Evolutionary conservation across 176 grass and related monocot species (phyloP).

Genomic region (Juncus effusus): DNA sequence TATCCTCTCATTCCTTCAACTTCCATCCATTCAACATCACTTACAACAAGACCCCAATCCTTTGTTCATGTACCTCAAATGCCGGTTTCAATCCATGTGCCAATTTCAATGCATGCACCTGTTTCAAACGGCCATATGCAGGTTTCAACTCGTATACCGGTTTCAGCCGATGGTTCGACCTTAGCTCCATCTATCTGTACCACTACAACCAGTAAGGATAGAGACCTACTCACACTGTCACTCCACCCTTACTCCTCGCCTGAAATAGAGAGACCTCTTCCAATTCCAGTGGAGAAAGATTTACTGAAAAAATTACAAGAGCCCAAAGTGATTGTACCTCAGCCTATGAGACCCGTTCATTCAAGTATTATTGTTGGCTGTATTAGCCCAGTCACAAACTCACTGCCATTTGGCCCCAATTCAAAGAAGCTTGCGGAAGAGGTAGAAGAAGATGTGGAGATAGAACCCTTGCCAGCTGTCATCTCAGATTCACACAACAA

Average conservation of each 20-base stretch:
- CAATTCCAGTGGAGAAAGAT: constrained; percentile 60
- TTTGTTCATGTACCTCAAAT: constrained; percentile 21
- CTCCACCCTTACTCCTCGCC: constrained; percentile 24
- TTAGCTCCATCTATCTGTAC: background rate
- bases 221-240: constrained; percentile 28
- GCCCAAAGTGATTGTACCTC: constrained; percentile 61
- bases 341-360: constrained; percentile 59
- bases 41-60: constrained; percentile 22
- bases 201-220: background rate
- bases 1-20: constrained; percentile 35
- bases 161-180: background rate
- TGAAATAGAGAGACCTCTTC: constrained; percentile 6
- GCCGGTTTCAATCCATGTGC: constrained; percentile 5
- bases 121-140: background rate
- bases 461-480: constrained; percentile 55
- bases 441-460: constrained; percentile 68
- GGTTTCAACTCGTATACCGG: background rate
- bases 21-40: constrained; percentile 31
- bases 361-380: constrained; percentile 58
- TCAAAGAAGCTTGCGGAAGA: constrained; percentile 47
- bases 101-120: background rate
- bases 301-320: constrained; percentile 82
- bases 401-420: background rate
- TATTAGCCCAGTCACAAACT: constrained; percentile 24
- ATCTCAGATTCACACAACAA: constrained; percentile 64